Evolutionary conservation across 2,329 filamentous ascomycete genomes (phyloP).

Genomic region (Rhynchosporium agropyri): DNA sequence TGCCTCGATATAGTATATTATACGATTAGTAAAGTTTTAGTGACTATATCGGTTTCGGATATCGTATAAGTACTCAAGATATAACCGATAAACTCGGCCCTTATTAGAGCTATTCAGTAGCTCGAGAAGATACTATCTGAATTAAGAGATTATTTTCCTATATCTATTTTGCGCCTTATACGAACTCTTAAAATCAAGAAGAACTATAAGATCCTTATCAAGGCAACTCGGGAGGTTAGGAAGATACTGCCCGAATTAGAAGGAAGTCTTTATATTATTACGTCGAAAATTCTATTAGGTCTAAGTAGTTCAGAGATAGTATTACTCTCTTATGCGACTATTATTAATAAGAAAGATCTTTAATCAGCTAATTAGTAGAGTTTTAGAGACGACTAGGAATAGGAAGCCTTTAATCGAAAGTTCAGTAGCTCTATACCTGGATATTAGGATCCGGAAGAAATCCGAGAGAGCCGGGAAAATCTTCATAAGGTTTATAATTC

Average conservation of each 20-base stretch:
- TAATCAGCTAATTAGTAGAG: neutral
- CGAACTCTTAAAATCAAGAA: neutral
- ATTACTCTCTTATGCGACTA: neutral
- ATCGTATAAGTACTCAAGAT: neutral
- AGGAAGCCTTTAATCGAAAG: neutral
- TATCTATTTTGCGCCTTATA: neutral
- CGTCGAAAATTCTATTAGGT: neutral
- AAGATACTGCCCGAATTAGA: slow-evolving; percentile 2
- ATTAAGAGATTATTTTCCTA: neutral
- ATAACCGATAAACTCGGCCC: neutral
- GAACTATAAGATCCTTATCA: neutral
- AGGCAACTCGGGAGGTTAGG: neutral
- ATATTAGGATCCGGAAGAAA: neutral
- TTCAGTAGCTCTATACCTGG: neutral
- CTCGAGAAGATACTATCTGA: neutral
- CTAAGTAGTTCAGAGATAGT: neutral
- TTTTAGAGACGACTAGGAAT: too few species aligned
- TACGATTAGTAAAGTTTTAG: neutral
- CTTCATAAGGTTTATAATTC: too few species aligned
- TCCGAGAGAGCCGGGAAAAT: too few species aligned
- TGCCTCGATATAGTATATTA: neutral
- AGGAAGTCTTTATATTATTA: neutral
- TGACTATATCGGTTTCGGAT: neutral
- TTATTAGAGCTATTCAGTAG: neutral
- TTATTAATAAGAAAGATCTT: neutral